Evolutionary conservation across 2,329 filamentous ascomycete genomes (phyloP), one percentile per base, ranked within the genome.

Genomic region (Epichloe elymi): DNA sequence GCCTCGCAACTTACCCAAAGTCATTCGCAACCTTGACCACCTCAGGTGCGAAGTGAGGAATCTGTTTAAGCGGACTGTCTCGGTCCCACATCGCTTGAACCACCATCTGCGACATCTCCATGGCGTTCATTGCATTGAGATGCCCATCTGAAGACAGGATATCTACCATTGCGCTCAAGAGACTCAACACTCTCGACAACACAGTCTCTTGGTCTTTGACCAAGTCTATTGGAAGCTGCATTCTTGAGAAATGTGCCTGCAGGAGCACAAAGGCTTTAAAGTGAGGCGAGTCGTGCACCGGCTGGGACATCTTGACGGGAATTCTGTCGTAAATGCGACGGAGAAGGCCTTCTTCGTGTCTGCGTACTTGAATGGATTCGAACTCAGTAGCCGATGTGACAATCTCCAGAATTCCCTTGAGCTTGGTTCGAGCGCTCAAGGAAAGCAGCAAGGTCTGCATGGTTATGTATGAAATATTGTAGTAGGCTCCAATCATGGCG

Each of bases 41-140:
- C 54, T 91, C 84, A 38, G 84, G 79, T 15, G 84, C 81, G 66
- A 97, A 97, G 71, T 97, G 88, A 58, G 93, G 93, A 62, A 98
- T 96, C 69, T 98, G 93, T 73, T 96, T 96, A 58, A 98, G 77
- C 39, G 93, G 90, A 61, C 87, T 94, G 67, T 98, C 93, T 52
- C 90, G 86, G 70, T 98, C 91, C 93, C 93, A 98, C 88, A 97
- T 95, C 47, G 86, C 90, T 70, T 98, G 93, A 3, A 98, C 90
- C 49, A 94, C 88, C 93, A 98, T 98, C 65, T 98, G 93, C 12
- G 88, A 95, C 79, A 98, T 88, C 67, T 98, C 93, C 91, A 98
- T 98, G 30, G 93, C 93, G 61, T 85, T 90, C 84, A 96, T 95
- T 54, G 93, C 91, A 64, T 98, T 98, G 55, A 98, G 77, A 61